A percentile compares a stretch with the other conserved stretches of the same genome.
Conservation (phyloP, 1,284 basidiomycete genomes). For the Trametes versicolor region DNA sequence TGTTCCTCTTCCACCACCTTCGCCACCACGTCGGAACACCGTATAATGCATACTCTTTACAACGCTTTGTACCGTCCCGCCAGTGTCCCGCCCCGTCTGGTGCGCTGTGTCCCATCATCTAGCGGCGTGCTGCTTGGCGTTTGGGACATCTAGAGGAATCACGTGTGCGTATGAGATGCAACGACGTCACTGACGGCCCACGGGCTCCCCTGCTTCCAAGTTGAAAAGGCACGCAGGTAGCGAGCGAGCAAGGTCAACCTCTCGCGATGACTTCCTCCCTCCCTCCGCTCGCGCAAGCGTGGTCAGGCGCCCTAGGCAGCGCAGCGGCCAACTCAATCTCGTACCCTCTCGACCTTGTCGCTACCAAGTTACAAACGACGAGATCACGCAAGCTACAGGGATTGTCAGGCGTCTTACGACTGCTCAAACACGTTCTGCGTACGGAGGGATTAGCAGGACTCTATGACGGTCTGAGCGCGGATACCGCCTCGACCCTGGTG, state of each 20-base stretch:
- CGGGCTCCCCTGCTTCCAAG: neutral
- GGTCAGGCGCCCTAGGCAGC: constrained; percentile 63
- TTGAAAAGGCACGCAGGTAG: neutral
- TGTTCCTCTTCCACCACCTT: neutral
- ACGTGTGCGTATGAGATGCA: constrained; percentile 2
- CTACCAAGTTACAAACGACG: constrained; percentile 52
- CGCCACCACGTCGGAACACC: neutral
- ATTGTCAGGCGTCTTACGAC: constrained; percentile 45
- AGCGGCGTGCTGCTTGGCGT: no score
- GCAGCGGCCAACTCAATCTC: constrained; percentile 60
- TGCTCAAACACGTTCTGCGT: constrained; percentile 49
- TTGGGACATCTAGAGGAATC: neutral
- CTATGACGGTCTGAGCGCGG: constrained; percentile 59
- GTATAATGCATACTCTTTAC: neutral
- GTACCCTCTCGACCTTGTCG: constrained; percentile 64
- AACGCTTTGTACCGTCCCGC: no score
- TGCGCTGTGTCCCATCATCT: no score
- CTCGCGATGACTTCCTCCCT: constrained; percentile 61
- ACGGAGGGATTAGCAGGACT: constrained; percentile 54
- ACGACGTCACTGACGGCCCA: constrained; percentile 24
- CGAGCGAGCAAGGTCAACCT: neutral
- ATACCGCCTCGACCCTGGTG: constrained; percentile 60
- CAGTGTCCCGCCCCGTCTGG: no score
- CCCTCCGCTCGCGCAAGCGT: constrained; percentile 64
- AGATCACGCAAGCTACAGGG: constrained; percentile 48